Base-by-base conservation (phyloP, 164 flowering plant genomes). In the Cinnamomum chago region DNA sequence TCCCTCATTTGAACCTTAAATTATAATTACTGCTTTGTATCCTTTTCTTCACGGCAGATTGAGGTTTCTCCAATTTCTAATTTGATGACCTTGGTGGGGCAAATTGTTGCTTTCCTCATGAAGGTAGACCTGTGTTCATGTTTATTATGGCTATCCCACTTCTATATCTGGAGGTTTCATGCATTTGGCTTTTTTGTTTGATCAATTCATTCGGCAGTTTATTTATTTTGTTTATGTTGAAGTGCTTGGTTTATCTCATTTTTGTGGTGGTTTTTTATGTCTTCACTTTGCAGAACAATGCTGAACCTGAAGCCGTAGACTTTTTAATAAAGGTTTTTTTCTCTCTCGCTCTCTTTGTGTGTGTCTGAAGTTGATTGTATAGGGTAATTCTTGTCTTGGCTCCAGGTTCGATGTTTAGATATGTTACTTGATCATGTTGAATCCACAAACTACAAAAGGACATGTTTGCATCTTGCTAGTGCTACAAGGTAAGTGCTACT, bases 271-370 rank as follows among this genome's bases (percentile, higher is more conserved):
- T n/a, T 60, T 27, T 28, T 5, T 24, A 50, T 67, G 20, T 73
- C 14, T 80, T 76, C 77, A 33, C 58, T 50, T 64, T 83, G 75
- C 90, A 95, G 99, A 96, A 92, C 84, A 95, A 95, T 88, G 98
- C 99, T 28, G 98, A 95, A 78, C 94, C 96, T 58, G 98, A 95
- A 84, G 98, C 98, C 67, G 97, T 92, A 40, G 98, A 95, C 82
- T 92, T 95, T 82, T 81, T 95, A 50, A 95, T 95, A 96, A 98
- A 95, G 96, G 98, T 95, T 83, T 15, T 15, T 3, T 68, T 35
- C 60, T 17, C 22, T 40, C 28, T 71, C 12, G 65, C 13, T 30
- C 35, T 76, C 68, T n/a, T n/a, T 69, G 9, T 75, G 20, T 24
- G 52, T 52, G 52, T 11, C 12, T 60, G 51, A 40, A 2, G 64